Conservation (phyloP, 2,329 filamentous ascomycete species). For the Helminthosporium solani region DNA sequence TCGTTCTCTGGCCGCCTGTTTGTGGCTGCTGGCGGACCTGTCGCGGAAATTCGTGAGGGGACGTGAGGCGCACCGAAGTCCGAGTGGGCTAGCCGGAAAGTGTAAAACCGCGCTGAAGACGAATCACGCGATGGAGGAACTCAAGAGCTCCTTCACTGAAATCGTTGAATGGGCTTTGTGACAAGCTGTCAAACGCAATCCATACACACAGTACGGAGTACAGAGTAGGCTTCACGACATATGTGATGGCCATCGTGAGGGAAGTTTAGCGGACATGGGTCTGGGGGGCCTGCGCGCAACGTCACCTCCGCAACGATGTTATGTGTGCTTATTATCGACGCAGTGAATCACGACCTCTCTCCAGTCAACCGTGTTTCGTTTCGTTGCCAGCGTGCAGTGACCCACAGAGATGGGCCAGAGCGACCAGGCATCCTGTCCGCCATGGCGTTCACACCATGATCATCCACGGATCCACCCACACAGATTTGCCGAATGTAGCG, state of each 20-base stretch:
- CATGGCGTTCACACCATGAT: slow-evolving; percentile 1
- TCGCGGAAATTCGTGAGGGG: background rate
- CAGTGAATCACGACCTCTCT: background rate
- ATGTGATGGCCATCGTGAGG: background rate
- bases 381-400: background rate
- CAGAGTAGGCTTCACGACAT: background rate
- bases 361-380: background rate
- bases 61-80: background rate
- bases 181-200: background rate
- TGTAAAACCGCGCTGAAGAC: background rate
- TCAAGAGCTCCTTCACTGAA: background rate
- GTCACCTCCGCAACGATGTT: background rate
- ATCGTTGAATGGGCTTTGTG: background rate
- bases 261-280: background rate
- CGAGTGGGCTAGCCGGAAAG: background rate
- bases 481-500: background rate
- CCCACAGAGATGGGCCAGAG: background rate
- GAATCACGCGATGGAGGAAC: background rate
- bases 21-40: background rate
- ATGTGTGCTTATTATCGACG: background rate
- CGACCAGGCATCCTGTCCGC: background rate
- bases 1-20: too few relatives aligned
- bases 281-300: background rate
- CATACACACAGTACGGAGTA: too few relatives aligned
- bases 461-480: background rate